Evolutionary conservation across 2,329 filamentous ascomycete species (phyloP).

Genomic region (Grosmannia clavigera): DNA sequence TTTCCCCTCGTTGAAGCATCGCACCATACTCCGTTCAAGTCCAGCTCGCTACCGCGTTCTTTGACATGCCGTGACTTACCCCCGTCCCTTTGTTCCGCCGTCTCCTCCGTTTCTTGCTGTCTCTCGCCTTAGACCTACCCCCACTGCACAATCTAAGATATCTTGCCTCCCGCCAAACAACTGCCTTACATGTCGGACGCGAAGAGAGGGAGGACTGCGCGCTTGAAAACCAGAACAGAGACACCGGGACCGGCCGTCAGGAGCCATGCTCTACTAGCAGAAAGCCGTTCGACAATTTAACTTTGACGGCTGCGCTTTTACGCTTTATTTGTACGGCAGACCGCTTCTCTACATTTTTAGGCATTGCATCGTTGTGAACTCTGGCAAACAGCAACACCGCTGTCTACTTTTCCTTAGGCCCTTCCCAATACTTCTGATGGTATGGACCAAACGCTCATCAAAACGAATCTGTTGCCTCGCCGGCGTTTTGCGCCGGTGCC

Average conservation of each 20-base stretch:
- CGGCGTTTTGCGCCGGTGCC: constrained; percentile 56
- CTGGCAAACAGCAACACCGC: not conserved
- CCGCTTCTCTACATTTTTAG: not conserved
- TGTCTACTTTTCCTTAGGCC: not conserved
- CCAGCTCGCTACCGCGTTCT: not conserved
- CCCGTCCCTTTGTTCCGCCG: not conserved
- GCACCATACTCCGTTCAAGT: not conserved
- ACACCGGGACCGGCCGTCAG: not conserved
- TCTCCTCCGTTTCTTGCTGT: not conserved
- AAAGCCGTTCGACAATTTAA: not conserved
- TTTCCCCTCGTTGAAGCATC: not conserved
- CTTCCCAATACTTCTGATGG: not conserved
- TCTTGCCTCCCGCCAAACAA: not conserved
- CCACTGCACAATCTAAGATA: not conserved
- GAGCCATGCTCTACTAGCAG: not conserved
- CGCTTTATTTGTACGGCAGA: not conserved
- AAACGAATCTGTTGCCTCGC: constrained; percentile 1
- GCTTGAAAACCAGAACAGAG: not conserved
- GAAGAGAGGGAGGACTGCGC: not conserved
- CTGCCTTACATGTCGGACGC: not conserved
- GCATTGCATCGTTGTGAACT: not conserved
- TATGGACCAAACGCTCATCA: not conserved
- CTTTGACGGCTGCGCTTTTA: not conserved
- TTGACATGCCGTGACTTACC: not conserved
- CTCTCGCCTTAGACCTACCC: not conserved